These are phyloP conservation scores for Colletotrichum limetticola DNA, from an alignment of 2,329 filamentous ascomycete genomes.

Conservation along the genomic window DNA sequence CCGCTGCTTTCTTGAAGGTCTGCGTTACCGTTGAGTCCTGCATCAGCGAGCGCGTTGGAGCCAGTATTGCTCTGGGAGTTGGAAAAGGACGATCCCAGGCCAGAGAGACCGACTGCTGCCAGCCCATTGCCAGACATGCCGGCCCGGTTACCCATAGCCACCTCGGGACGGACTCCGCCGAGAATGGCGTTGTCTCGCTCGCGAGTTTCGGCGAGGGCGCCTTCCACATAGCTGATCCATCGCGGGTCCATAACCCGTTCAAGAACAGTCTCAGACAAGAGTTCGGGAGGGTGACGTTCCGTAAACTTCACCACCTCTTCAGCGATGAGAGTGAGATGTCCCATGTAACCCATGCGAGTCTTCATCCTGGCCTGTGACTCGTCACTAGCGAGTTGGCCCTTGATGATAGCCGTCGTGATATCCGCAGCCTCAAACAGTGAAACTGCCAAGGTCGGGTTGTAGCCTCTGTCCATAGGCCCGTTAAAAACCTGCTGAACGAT, in stretches of 20 bases:
- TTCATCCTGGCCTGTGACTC: slow-evolving; percentile 84
- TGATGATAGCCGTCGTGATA: slow-evolving; percentile 90
- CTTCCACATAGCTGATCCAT: slow-evolving; percentile 96
- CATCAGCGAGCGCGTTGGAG: slow-evolving; percentile 34
- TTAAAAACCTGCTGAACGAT: slow-evolving; percentile 99
- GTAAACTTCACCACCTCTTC: slow-evolving; percentile 99
- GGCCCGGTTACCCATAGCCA: slow-evolving; percentile 83
- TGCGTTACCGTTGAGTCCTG: slow-evolving; percentile 55
- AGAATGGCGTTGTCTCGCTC: slow-evolving; percentile 99
- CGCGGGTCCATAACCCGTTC: slow-evolving; percentile 89
- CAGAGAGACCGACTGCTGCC: slow-evolving; percentile 54
- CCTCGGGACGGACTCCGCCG: slow-evolving; percentile 91
- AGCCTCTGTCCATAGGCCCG: slow-evolving; percentile 95
- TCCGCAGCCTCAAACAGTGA: slow-evolving; percentile 93
- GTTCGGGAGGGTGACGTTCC: slow-evolving; percentile 89
- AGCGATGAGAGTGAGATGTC: slow-evolving; percentile 94
- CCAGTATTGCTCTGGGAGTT: slow-evolving; percentile 37
- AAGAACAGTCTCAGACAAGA: slow-evolving; percentile 84
- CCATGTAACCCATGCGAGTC: slow-evolving; percentile 98
- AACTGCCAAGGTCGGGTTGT: slow-evolving; percentile 88
- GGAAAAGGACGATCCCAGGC: slow-evolving; percentile 49
- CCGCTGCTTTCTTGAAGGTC: slow-evolving; percentile 73
- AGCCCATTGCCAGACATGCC: slow-evolving; percentile 58
- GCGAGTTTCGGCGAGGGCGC: slow-evolving; percentile 89
- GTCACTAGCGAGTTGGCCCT: slow-evolving; percentile 88